Conservation (phyloP, 1,284 basidiomycete genomes). For the Malassezia sympodialis region DNA sequence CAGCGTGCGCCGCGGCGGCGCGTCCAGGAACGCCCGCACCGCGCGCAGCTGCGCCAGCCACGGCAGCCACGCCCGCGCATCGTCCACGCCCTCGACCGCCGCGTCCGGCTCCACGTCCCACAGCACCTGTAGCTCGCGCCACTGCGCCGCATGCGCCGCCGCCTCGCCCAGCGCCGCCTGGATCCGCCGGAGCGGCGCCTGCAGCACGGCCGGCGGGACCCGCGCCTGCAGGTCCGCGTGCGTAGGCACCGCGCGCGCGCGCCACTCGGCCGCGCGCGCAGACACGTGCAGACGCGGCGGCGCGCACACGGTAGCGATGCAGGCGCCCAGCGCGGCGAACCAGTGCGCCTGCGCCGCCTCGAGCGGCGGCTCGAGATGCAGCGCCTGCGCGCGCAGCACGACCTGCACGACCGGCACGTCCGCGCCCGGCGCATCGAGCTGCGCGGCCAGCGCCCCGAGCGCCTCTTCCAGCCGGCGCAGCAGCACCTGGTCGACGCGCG, state of each 20-base stretch:
- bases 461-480: conserved; percentile 57
- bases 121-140: conserved; percentile 96
- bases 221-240: conserved; percentile 54
- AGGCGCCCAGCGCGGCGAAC: conserved; percentile 77
- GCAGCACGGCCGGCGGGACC: conserved; percentile 63
- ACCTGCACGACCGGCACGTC: conserved; percentile 60
- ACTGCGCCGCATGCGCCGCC: conserved; percentile 82
- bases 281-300: conserved; percentile 81
- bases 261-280: conserved; percentile 75
- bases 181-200: conserved; percentile 73
- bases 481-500: conserved; percentile 71
- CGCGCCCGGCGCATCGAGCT: background rate
- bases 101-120: conserved; percentile 97
- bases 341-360: conserved; percentile 83
- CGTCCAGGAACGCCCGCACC: conserved; percentile 89
- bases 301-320: conserved; percentile 70
- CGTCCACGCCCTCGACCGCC: conserved; percentile 85
- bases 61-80: conserved; percentile 80
- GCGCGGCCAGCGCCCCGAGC: background rate
- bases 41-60: conserved; percentile 92
- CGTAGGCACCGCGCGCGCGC: background rate
- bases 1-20: conserved; percentile 81
- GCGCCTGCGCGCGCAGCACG: conserved; percentile 96
- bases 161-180: conserved; percentile 79
- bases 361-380: conserved; percentile 94